phyloP scores from a whole-genome alignment of 2,329 filamentous ascomycete species.

The Grosmannia serpens region DNA sequence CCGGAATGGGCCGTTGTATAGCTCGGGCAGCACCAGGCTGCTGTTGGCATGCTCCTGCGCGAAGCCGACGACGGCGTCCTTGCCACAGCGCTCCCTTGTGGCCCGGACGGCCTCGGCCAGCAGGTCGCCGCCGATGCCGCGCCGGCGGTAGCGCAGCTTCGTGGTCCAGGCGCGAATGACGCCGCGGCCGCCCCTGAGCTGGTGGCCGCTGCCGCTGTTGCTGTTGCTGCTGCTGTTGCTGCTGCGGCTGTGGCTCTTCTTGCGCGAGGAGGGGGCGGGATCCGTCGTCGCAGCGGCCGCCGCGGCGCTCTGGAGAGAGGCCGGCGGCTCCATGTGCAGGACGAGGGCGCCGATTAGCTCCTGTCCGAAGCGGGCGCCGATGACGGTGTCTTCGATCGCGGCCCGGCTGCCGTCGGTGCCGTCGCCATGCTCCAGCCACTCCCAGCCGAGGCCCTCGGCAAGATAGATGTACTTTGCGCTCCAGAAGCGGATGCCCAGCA shows the following conservation, averaged over 20 bases:
- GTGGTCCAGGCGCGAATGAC: constrained; percentile 79
- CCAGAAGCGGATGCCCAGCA: constrained; percentile 49
- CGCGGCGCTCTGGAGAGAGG: neutral
- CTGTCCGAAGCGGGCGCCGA: constrained; percentile 57
- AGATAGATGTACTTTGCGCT: constrained; percentile 50
- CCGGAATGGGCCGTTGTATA: constrained; percentile 52
- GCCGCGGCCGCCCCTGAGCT: constrained; percentile 48
- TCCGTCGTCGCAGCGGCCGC: neutral
- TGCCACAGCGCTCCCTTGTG: constrained; percentile 57
- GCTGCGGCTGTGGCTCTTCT: constrained; percentile 4
- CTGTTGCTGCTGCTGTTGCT: constrained; percentile 25
- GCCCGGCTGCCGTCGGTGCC: constrained; percentile 14
- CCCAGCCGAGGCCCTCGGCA: constrained; percentile 50
- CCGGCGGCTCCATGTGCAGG: constrained; percentile 46
- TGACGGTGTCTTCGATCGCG: constrained; percentile 37
- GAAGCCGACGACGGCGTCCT: constrained; percentile 58
- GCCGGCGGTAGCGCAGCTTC: constrained; percentile 52
- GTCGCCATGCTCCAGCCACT: constrained; percentile 38
- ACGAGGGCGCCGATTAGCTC: constrained; percentile 62
- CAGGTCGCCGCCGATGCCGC: constrained; percentile 61
- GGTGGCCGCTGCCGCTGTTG: constrained; percentile 26
- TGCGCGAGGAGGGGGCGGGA: neutral
- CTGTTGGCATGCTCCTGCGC: constrained; percentile 69
- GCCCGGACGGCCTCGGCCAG: constrained; percentile 61
- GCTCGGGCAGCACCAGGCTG: constrained; percentile 45